Base-by-base conservation (phyloP, 768 basidiomycete species). In the Auricularia auricula-judae region DNA sequence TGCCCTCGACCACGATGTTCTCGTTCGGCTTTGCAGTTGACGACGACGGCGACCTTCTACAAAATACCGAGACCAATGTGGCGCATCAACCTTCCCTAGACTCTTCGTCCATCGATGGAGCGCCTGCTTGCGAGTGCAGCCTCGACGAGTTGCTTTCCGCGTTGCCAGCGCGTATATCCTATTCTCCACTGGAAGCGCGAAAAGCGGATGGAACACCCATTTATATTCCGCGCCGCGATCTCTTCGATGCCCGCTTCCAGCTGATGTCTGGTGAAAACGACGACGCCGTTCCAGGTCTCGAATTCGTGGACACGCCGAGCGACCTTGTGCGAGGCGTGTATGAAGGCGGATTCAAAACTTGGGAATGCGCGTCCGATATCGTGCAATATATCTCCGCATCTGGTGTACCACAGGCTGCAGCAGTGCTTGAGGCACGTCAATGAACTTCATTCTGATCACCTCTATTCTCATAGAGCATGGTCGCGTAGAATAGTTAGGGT, bases 161-260 rank as follows among this genome's bases (percentile, higher is more conserved):
- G 56, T 23, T 59, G 23, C 56, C 56, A 12, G 56, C 56, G 4
- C 56, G 56, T 29, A 59, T 59, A 14, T 59, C 56, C 23, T 59
- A 33, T 35, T 59, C 56, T 14, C 56, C 56, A 3, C 29, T 59
- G 23, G 14, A 29, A 35, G 34, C 33, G 14, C 18, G 7, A 12
- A 59, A 34, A 29, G 14, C 23, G 16, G 47, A 51, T 18, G 47
- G 47, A 51, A 51, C 47, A 51, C 1, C 5, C 7, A 23, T 59
- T 29, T 33, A 35, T 35, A 59, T 98, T 34, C 76, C 85, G 3
- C 85, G 93, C 14, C 81, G 96, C 65, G 96, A 98, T 74, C 79
- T 98, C 4, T 98, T 93, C 71, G 96, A 99, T 74, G 95, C 91
- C 0, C 85, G 94, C n/a, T 97, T 96, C 73, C 95, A 98, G 72